Base-by-base conservation (phyloP, 1,284 basidiomycete genomes). In the Microbotryum silenes-acaulis region DNA sequence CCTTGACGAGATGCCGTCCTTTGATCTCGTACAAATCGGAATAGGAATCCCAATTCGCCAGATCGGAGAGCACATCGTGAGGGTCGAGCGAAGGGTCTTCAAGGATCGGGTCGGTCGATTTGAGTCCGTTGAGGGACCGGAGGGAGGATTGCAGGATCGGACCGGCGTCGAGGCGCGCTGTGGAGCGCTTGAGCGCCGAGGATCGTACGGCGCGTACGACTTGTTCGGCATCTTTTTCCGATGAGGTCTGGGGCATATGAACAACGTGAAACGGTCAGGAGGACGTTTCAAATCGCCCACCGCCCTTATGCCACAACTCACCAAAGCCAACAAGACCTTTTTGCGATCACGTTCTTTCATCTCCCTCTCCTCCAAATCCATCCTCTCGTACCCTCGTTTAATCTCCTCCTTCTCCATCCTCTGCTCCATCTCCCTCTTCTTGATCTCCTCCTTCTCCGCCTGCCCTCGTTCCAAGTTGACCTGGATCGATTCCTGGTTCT, bases 401-500 rank as follows among this genome's bases (percentile, higher is more conserved):
- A 42, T 52, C 72, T 89, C 87, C 56, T 80, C 78, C 21, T 72
- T 72, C 48, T 72, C 69, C 44, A 69, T 60, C 52, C 80, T 78
- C 56, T 89, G 89, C 76, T 91, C 86, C 69, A 87, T 83, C 68
- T 88, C 85, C 73, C 84, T 81, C 37, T 87, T 77, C 18, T 81
- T 79, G 56, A 84, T 83, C 4, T 80, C 81, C 63, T 89, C 87
- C 27, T 84, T 81, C 70, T 87, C 86, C 61, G 60, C 51, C 31
- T 62, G 63, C 59, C 89, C 88, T 46, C 85, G 82, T 68, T 86
- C 85, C 48, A 83, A 74, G 75, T 92, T 92, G 61, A 84, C 80
- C 65, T 88, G 85, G 61, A 90, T 94, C 31, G 87, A 75, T 0
- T 83, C 80, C 2, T 86, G 86, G 72, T 96, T 96, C 67, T 89